Conservation (phyloP, 768 basidiomycete genomes). For the Lactarius trivialis region DNA sequence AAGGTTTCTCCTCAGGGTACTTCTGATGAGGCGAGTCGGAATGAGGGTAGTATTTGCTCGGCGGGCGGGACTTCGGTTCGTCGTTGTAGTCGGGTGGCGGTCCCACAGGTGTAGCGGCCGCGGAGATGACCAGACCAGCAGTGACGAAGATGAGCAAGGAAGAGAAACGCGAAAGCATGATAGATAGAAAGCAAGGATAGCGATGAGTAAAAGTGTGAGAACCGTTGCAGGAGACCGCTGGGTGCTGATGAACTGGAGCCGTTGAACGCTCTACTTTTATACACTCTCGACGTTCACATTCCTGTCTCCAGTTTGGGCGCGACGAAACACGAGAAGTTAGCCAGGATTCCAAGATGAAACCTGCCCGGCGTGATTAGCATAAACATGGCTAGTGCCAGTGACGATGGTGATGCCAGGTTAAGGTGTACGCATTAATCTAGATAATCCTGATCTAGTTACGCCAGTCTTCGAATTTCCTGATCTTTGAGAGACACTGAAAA, state of each 20-base stretch:
- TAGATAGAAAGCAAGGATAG: slow-evolving; percentile 11
- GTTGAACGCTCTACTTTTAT: neutral
- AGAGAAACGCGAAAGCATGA: slow-evolving; percentile 21
- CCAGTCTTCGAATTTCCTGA: too few species aligned
- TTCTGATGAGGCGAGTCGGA: neutral
- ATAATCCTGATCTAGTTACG: neutral
- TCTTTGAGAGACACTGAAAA: too few species aligned
- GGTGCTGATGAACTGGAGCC: slow-evolving; percentile 3
- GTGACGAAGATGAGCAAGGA: slow-evolving; percentile 11
- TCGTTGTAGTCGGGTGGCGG: neutral
- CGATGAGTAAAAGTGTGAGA: neutral
- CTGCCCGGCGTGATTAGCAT: neutral
- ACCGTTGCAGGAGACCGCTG: slow-evolving; percentile 2
- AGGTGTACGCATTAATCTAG: too few species aligned
- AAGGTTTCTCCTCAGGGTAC: neutral
- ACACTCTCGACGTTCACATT: slow-evolving; percentile 1
- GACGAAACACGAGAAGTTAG: neutral
- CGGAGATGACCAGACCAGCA: slow-evolving; percentile 13
- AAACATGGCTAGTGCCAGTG: too few species aligned
- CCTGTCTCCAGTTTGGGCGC: neutral
- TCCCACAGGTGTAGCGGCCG: slow-evolving; percentile 11
- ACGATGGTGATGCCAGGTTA: neutral
- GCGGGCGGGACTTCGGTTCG: neutral
- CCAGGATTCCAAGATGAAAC: neutral
- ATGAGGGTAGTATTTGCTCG: neutral